Percentiles rank a stretch among this genome's conserved stretches.
These are phyloP conservation scores for Corchorus olitorius DNA, from an alignment of 345 rosid species.

Conservation along the genomic window DNA sequence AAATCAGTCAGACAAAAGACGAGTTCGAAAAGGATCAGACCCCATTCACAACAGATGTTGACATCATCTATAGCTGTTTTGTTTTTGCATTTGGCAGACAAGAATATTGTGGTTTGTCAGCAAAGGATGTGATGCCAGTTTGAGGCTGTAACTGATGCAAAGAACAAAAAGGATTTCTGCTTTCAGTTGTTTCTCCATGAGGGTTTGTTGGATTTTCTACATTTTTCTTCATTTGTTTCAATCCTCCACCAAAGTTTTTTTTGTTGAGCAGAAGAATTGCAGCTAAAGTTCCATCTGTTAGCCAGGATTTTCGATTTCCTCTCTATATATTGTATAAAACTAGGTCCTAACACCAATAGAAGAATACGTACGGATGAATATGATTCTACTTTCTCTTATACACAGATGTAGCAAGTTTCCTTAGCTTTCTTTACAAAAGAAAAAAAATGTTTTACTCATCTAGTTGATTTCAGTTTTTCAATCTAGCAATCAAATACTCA, in stretches of 20 bases:
- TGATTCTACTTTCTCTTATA: conserved; percentile 31
- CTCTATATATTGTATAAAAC: conserved; percentile 34
- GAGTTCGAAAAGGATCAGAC: conserved; percentile 73
- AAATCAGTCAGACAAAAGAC: conserved; percentile 64
- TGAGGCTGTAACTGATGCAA: conserved; percentile 28
- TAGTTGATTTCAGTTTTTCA: conserved; percentile 11
- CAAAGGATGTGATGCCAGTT: conserved; percentile 26
- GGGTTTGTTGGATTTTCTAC: conserved; percentile 34
- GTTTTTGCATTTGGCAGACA: background rate
- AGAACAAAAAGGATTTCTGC: conserved; percentile 9
- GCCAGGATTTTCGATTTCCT: conserved; percentile 29
- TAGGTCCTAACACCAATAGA: conserved; percentile 34
- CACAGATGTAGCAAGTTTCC: conserved; percentile 26
- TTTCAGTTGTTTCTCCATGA: conserved; percentile 15
- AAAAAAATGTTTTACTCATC: background rate
- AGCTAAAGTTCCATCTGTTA: conserved; percentile 20
- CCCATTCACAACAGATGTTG: conserved; percentile 87
- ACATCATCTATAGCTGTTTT: conserved; percentile 23
- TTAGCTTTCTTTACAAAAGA: conserved; percentile 10
- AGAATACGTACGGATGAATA: conserved; percentile 20
- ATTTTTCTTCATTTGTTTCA: conserved; percentile 28
- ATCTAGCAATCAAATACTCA: conserved; percentile 2
- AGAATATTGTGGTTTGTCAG: conserved; percentile 17
- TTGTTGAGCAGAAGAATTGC: conserved; percentile 18
- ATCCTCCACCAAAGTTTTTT: conserved; percentile 3